Percentiles rank a stretch among this genome's conserved stretches.
Evolutionary conservation across 2,329 filamentous ascomycete species (phyloP).

Genomic region (Bipolaris oryzae): DNA sequence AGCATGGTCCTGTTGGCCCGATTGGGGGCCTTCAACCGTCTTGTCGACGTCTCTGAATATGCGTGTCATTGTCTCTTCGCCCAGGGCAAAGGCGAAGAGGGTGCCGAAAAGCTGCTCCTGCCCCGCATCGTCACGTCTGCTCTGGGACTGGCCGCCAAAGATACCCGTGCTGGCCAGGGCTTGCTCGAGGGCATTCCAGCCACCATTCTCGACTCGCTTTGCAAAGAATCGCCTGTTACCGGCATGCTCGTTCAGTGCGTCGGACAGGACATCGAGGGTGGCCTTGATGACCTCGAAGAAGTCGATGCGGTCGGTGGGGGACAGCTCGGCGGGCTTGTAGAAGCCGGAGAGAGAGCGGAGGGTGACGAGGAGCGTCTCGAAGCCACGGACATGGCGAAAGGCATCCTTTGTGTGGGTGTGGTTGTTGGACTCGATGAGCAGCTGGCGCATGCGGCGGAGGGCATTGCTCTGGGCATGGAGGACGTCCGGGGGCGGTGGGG

Average conservation of each 20-base stretch:
- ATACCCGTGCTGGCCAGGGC: constrained; percentile 70
- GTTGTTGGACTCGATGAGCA: constrained; percentile 60
- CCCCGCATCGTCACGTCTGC: constrained; percentile 44
- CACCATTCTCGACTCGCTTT: constrained; percentile 73
- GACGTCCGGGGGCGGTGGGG: constrained; percentile 36
- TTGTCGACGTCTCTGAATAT: constrained; percentile 61
- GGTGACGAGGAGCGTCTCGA: constrained; percentile 73
- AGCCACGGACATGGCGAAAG: constrained; percentile 81
- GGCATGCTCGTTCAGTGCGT: constrained; percentile 75
- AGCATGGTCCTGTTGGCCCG: constrained; percentile 16
- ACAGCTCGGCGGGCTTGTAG: constrained; percentile 71
- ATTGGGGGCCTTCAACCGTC: constrained; percentile 25
- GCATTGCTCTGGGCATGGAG: constrained; percentile 55
- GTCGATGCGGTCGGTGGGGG: constrained; percentile 65
- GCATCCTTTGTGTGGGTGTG: constrained; percentile 70
- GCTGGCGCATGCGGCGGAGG: constrained; percentile 70
- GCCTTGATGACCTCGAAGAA: constrained; percentile 73
- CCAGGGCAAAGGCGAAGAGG: constrained; percentile 78
- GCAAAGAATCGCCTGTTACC: constrained; percentile 90
- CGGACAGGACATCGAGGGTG: constrained; percentile 75
- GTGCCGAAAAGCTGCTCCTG: constrained; percentile 81
- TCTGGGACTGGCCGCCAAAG: constrained; percentile 41
- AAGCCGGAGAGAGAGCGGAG: constrained; percentile 75
- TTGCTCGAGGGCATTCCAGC: constrained; percentile 76
- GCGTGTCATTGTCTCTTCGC: constrained; percentile 74